Conservation (phyloP, 495 filamentous ascomycete genomes). For the Talaromyces nanjingensis region DNA sequence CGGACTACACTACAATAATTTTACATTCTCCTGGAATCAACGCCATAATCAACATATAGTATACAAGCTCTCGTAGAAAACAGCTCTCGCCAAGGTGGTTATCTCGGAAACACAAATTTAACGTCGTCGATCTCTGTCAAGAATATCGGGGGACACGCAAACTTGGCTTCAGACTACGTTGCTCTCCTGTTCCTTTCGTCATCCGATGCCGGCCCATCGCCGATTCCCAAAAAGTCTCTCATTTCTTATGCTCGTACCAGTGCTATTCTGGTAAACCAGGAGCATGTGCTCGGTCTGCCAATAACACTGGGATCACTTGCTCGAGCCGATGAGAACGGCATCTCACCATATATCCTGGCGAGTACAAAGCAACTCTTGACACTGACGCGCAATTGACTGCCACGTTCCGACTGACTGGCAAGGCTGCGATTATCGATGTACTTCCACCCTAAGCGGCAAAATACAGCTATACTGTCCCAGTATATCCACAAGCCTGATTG, state of each 20-base stretch:
- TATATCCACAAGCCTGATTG: not conserved
- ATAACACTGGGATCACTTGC: no score
- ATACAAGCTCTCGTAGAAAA: not conserved
- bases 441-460: not conserved
- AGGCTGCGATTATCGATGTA: not conserved
- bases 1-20: no score
- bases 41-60: not conserved
- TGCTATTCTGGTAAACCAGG: no score
- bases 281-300: no score
- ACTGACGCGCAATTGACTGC: no score
- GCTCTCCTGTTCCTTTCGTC: not conserved
- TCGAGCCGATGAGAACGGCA: no score
- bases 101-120: not conserved
- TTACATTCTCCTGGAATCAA: no score
- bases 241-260: not conserved
- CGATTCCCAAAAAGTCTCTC: not conserved
- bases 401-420: not conserved
- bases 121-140: not conserved
- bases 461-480: not conserved
- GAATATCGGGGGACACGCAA: not conserved
- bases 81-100: not conserved
- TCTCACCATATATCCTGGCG: no score
- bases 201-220: not conserved
- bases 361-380: no score
- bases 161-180: not conserved